Conservation (phyloP, 2,329 filamentous ascomycete species). For the Pseudogymnoascus sp. region DNA sequence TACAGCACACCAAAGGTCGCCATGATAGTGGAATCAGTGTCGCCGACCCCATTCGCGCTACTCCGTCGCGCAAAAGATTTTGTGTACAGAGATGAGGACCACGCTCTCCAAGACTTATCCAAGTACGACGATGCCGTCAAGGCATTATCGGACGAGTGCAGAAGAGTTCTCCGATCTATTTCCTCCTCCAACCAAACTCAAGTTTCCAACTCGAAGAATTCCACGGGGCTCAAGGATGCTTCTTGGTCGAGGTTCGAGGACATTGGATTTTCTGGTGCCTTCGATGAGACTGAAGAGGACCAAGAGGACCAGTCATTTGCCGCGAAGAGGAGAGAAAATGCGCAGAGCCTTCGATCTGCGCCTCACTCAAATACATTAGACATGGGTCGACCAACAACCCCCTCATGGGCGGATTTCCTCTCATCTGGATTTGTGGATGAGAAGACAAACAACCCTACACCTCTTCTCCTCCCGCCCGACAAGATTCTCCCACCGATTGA, state of each 20-base stretch:
- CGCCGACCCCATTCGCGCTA: slow-evolving; percentile 85
- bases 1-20: slow-evolving; percentile 79
- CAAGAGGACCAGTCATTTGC: slow-evolving; percentile 36
- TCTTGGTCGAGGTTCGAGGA: slow-evolving; percentile 98
- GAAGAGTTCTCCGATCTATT: slow-evolving; percentile 80
- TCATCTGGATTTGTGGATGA: slow-evolving; percentile 86
- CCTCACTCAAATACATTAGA: slow-evolving; percentile 60
- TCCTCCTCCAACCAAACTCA: slow-evolving; percentile 82
- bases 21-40: slow-evolving; percentile 94
- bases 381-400: slow-evolving; percentile 77
- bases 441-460: slow-evolving; percentile 51
- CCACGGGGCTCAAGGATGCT: slow-evolving; percentile 68
- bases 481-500: slow-evolving; percentile 83
- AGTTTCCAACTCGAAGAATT: slow-evolving; percentile 60
- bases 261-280: slow-evolving; percentile 72
- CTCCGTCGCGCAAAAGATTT: slow-evolving; percentile 89
- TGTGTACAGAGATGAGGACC: slow-evolving; percentile 84
- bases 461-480: slow-evolving; percentile 78
- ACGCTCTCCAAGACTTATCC: slow-evolving; percentile 74
- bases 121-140: slow-evolving; percentile 82
- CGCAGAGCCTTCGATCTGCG: slow-evolving; percentile 51
- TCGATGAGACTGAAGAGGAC: slow-evolving; percentile 64
- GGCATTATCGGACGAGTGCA: slow-evolving; percentile 87
- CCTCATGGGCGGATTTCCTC: slow-evolving; percentile 72
- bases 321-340: slow-evolving; percentile 28